Base-by-base conservation (phyloP, 306 rosid species). In the Vachellia collinsii region DNA sequence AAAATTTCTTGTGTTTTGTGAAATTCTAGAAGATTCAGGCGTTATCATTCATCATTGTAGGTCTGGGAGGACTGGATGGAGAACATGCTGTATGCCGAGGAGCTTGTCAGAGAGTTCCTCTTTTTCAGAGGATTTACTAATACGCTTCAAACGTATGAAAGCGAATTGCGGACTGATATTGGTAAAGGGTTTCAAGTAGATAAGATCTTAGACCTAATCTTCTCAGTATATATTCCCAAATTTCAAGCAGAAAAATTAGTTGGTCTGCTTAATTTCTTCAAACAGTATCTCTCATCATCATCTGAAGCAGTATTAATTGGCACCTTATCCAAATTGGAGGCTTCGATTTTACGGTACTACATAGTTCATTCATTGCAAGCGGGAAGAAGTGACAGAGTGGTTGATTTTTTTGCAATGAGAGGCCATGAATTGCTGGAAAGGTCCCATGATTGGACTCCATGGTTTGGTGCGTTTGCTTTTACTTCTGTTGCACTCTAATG, bases 71-170 rank as follows among this genome's bases (percentile, higher is more conserved):
- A 39, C 39, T 68, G 13, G 68, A 89, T 92, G 97, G 99, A 93
- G 92, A 93, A 91, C 79, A 90, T 95, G 94, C 92, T 66, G 81
- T 91, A 91, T 70, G 98, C 97, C 1, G 99, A 95, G 84, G 99
- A 95, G 88, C 89, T 95, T 72, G 94, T 90, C 68, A 83, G 97
- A 80, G 99, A 95, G 83, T 95, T 93, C 84, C 94, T 95, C 50
- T 89, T 93, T 9, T 95, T 95, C 72, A 83, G 98, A 74, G 99
- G 99, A 83, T 91, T 93, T 83, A 88, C 94, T 61, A 90, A 82
- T 82, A 87, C 97, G 7, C 91, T 95, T 86, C 93, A 93, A 89
- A 77, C 92, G 70, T 95, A 88, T 77, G 98, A 95, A 62, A 76
- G 78, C 13, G 98, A 95, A 86, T 86, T 95, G 76, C 83, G 85